phyloP scores from a whole-genome alignment of 495 filamentous ascomycete genomes.

The Penicillium egyptiacum region DNA sequence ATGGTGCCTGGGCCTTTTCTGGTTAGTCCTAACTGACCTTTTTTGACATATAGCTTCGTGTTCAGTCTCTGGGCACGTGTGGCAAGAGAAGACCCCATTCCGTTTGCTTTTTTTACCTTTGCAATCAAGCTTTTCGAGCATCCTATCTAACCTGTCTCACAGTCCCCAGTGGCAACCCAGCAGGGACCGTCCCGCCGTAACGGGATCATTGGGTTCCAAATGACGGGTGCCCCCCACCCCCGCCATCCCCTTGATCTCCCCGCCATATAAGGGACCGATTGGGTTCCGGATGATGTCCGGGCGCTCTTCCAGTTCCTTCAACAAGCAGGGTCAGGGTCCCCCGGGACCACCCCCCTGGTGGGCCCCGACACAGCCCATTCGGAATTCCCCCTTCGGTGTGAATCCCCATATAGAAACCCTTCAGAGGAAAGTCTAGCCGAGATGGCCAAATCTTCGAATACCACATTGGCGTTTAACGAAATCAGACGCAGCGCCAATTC shows the following conservation, averaged over 20 bases:
- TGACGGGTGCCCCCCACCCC: neutral
- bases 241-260: neutral
- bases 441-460: too few relatives aligned
- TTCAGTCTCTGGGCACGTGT: neutral
- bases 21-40: neutral
- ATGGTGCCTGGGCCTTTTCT: too few relatives aligned
- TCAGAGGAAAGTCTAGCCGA: too few relatives aligned
- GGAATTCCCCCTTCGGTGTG: neutral
- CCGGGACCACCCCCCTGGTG: constrained; percentile 2
- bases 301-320: too few relatives aligned
- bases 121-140: neutral
- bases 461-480: too few relatives aligned
- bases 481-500: neutral
- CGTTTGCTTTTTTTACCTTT: too few relatives aligned
- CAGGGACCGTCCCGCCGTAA: neutral
- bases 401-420: too few relatives aligned
- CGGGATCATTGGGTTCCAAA: neutral
- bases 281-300: neutral
- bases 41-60: neutral
- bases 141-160: neutral
- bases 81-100: too few relatives aligned
- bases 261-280: neutral
- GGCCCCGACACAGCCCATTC: constrained; percentile 4
- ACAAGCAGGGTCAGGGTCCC: constrained; percentile 1
- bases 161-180: neutral